Conservation (phyloP, 1,284 basidiomycete genomes). For the Mycosarcoma maydis region DNA sequence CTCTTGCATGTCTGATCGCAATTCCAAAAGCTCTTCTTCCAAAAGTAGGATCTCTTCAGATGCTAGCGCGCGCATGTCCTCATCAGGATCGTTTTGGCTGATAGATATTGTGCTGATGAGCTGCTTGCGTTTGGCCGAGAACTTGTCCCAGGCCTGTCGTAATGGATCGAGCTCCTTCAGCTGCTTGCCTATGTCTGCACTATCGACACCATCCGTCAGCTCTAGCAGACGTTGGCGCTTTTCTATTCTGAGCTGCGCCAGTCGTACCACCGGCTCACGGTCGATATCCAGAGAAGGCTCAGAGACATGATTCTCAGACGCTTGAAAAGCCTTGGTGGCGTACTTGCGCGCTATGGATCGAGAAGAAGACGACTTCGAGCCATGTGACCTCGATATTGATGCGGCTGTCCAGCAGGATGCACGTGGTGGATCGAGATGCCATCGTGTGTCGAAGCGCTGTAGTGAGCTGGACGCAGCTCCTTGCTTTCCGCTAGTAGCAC, state of each 20-base stretch:
- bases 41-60: conserved; percentile 75
- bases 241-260: conserved; percentile 36
- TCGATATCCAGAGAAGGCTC: conserved; percentile 29
- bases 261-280: conserved; percentile 28
- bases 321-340: conserved; percentile 4
- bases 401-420: too few relatives aligned
- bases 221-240: conserved; percentile 35
- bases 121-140: conserved; percentile 69
- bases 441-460: neutral
- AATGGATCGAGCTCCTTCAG: conserved; percentile 73
- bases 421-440: neutral
- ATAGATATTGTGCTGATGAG: conserved; percentile 63
- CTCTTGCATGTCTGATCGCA: conserved; percentile 74
- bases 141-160: conserved; percentile 71
- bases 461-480: neutral
- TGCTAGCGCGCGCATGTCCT: conserved; percentile 79
- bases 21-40: conserved; percentile 70
- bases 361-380: neutral
- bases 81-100: conserved; percentile 70
- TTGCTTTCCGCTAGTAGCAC: neutral
- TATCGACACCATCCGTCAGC: conserved; percentile 12
- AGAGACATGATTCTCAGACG: neutral
- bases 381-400: too few relatives aligned
- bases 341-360: neutral
- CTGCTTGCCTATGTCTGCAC: conserved; percentile 29